Conservation (phyloP, 2,329 filamentous ascomycete species). For the Cladosporium sp. region DNA sequence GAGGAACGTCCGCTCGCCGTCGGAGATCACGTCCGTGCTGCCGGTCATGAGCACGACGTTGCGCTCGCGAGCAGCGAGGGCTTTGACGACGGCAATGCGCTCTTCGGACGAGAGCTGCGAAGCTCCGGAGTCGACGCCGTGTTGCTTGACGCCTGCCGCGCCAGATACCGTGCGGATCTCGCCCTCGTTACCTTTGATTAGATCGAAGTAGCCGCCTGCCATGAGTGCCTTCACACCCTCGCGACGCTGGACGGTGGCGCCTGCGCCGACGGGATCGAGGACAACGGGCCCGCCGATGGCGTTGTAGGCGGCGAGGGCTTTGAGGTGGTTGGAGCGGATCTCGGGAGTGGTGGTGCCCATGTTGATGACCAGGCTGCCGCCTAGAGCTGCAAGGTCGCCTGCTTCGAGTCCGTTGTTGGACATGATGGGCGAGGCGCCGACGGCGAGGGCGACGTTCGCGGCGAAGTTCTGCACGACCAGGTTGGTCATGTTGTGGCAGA, state of each 20-base stretch:
- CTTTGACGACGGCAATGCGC: slow-evolving; percentile 62
- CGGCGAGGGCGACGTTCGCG: slow-evolving; percentile 81
- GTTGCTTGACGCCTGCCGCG: slow-evolving; percentile 58
- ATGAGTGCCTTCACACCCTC: slow-evolving; percentile 71
- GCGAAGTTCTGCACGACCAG: slow-evolving; percentile 93
- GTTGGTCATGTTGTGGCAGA: slow-evolving; percentile 98
- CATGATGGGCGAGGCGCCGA: slow-evolving; percentile 93
- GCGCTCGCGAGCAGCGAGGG: slow-evolving; percentile 66
- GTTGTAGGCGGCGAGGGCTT: slow-evolving; percentile 82
- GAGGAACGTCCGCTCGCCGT: slow-evolving; percentile 66
- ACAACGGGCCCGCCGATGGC: slow-evolving; percentile 71
- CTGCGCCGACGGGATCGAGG: slow-evolving; percentile 87
- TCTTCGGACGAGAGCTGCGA: slow-evolving; percentile 56
- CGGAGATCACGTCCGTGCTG: slow-evolving; percentile 71
- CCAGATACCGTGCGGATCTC: slow-evolving; percentile 77
- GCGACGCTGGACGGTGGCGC: slow-evolving; percentile 74
- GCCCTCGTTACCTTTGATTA: slow-evolving; percentile 93
- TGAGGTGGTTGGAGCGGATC: slow-evolving; percentile 67
- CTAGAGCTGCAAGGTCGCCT: slow-evolving; percentile 71
- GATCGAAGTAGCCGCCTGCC: slow-evolving; percentile 71
- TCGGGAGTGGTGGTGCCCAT: slow-evolving; percentile 89
- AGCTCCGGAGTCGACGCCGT: slow-evolving; percentile 77
- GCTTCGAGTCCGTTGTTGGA: slow-evolving; percentile 83
- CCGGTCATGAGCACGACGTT: slow-evolving; percentile 83
- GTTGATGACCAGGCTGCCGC: slow-evolving; percentile 82